Percentiles rank a stretch among this genome's conserved stretches.
phyloP scores from a whole-genome alignment of 441 rosid species.

The Adansonia madagascariensis region DNA sequence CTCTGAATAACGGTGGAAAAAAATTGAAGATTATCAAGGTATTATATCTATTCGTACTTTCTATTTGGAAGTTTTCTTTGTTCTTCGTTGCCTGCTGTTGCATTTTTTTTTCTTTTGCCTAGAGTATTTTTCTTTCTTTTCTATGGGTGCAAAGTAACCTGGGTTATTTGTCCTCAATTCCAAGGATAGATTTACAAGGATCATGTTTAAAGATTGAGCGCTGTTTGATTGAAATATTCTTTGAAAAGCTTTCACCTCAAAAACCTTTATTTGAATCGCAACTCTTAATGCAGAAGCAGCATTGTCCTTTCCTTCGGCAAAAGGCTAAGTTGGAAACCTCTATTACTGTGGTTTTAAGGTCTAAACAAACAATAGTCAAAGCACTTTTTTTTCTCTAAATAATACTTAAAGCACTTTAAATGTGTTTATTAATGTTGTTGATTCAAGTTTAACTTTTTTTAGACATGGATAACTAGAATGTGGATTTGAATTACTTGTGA shows the following conservation, averaged over 20 bases:
- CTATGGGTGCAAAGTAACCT: background rate
- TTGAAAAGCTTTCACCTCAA: slow-evolving; percentile 4
- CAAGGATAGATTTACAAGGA: background rate
- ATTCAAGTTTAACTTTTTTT: background rate
- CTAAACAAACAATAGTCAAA: slow-evolving; percentile 13
- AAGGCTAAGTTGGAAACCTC: background rate
- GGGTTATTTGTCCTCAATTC: background rate
- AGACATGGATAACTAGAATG: background rate
- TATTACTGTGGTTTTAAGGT: background rate
- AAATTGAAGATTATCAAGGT: slow-evolving; percentile 89
- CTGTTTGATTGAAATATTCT: background rate
- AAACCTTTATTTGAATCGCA: background rate
- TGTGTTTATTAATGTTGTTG: background rate
- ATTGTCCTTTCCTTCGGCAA: background rate
- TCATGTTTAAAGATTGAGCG: no score
- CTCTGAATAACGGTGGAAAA: slow-evolving; percentile 81
- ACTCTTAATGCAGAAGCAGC: background rate
- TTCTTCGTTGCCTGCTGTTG: background rate
- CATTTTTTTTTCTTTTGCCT: background rate
- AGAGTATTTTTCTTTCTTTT: background rate
- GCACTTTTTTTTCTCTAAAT: background rate
- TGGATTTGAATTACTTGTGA: slow-evolving; percentile 12
- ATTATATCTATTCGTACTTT: slow-evolving; percentile 27
- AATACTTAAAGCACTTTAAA: background rate
- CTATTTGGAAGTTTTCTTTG: slow-evolving; percentile 5